Conservation (phyloP, 345 rosid genomes). For the Orychophragmus violaceus region DNA sequence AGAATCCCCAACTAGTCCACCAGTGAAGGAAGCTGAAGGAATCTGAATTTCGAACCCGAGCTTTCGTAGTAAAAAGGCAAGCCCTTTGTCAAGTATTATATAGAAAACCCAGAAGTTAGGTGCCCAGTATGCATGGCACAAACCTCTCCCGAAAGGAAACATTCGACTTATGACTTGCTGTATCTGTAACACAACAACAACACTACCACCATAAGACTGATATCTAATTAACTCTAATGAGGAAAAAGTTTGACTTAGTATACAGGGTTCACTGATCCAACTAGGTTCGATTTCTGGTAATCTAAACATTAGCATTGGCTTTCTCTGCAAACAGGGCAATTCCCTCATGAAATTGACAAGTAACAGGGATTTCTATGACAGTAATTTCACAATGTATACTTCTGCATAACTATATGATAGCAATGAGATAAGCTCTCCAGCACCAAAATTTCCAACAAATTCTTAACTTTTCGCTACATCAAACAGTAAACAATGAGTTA, state of each 20-base stretch:
- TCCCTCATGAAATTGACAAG: not conserved
- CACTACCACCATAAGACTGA: not conserved
- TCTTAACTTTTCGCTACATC: not conserved
- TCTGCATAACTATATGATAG: too few species aligned
- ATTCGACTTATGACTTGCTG: slow-evolving; percentile 64
- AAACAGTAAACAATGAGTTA: not conserved
- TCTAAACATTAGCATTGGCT: not conserved
- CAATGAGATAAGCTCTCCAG: not conserved
- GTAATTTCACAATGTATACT: not conserved
- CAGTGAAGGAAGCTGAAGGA: slow-evolving; percentile 79
- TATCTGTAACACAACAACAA: slow-evolving; percentile 48
- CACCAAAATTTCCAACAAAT: not conserved
- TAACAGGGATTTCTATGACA: not conserved
- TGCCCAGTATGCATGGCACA: slow-evolving; percentile 97
- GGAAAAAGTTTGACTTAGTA: not conserved
- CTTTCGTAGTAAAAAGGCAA: slow-evolving; percentile 49
- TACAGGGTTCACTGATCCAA: not conserved
- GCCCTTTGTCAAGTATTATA: slow-evolving; percentile 66
- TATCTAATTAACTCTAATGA: not conserved
- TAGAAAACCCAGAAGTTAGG: slow-evolving; percentile 97
- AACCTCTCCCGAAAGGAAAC: slow-evolving; percentile 99
- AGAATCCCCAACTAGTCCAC: slow-evolving; percentile 81
- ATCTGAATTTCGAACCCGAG: slow-evolving; percentile 45
- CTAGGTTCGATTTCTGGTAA: not conserved
- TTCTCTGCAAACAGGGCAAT: not conserved